These are phyloP conservation scores for Cylindrodendrum hubeiense DNA, from an alignment of 2,329 filamentous ascomycete genomes.

Conservation along the genomic window DNA sequence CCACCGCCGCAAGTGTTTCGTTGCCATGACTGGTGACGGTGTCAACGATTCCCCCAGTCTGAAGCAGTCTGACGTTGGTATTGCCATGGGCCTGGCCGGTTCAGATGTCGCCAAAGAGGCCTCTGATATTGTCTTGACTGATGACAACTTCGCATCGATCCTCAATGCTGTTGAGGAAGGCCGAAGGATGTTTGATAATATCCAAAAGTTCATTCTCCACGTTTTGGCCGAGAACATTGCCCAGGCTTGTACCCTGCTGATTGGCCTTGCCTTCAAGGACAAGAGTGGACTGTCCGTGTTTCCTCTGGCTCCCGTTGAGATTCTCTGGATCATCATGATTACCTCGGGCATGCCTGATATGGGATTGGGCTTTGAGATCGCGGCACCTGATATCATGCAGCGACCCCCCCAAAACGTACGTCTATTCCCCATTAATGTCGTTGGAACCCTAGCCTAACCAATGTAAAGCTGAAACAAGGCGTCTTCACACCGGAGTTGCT, in stretches of 20 bases:
- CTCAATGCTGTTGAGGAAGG: constrained; percentile 79
- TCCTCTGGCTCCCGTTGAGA: constrained; percentile 78
- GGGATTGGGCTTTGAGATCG: constrained; percentile 79
- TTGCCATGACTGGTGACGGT: constrained; percentile 79
- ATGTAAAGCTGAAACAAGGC: constrained; percentile 56
- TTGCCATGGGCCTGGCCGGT: constrained; percentile 77
- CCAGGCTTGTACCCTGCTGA: constrained; percentile 75
- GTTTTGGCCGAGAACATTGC: constrained; percentile 77
- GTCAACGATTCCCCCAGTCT: constrained; percentile 79
- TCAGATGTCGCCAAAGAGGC: constrained; percentile 80
- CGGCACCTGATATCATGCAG: constrained; percentile 75
- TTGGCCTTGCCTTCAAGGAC: constrained; percentile 80
- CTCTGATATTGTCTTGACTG: constrained; percentile 75
- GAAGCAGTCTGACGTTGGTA: constrained; percentile 77
- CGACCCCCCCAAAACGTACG: constrained; percentile 75
- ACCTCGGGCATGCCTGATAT: constrained; percentile 81
- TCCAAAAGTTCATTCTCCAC: constrained; percentile 79
- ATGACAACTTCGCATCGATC: constrained; percentile 80
- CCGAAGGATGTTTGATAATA: constrained; percentile 78
- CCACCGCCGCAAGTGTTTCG: constrained; percentile 73
- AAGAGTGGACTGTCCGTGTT: constrained; percentile 73
- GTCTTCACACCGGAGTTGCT: constrained; percentile 76
- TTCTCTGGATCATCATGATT: constrained; percentile 85
- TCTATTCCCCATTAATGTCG: background rate
- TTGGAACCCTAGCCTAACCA: background rate